Conservation (phyloP, 352 stramenopile species). For the Phytophthora pseudosyringae region DNA sequence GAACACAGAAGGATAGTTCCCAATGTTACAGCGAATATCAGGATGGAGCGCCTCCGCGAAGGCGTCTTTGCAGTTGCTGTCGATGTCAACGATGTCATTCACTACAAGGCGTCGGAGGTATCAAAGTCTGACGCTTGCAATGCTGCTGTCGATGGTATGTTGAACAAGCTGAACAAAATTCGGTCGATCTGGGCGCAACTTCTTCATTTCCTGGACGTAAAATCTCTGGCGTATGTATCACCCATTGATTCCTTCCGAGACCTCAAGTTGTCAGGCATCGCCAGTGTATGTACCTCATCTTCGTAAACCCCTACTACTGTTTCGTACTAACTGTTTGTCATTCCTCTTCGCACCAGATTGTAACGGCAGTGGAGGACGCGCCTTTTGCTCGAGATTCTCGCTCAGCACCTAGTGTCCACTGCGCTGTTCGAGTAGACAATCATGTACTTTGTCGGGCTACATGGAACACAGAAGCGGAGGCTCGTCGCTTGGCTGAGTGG, state of each 20-base stretch:
- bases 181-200: constrained; percentile 67
- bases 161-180: constrained; percentile 59
- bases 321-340: constrained; percentile 4
- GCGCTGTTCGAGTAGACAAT: constrained; percentile 47
- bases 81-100: constrained; percentile 71
- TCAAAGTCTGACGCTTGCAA: constrained; percentile 72
- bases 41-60: constrained; percentile 65
- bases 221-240: constrained; percentile 53
- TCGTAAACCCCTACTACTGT: constrained; percentile 2
- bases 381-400: constrained; percentile 27
- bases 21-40: constrained; percentile 77
- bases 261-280: constrained; percentile 71
- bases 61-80: constrained; percentile 64
- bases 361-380: constrained; percentile 40
- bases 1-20: constrained; percentile 55
- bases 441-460: constrained; percentile 60
- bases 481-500: constrained; percentile 54
- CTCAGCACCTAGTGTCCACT: constrained; percentile 33
- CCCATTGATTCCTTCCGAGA: constrained; percentile 65
- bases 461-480: constrained; percentile 57
- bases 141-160: constrained; percentile 62
- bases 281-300: constrained; percentile 48
- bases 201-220: constrained; percentile 77
- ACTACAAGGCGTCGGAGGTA: constrained; percentile 42
- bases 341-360: constrained; percentile 43